These are phyloP conservation scores for Lactifluus hygrophoroides DNA, from an alignment of 768 basidiomycete species.

Conservation along the genomic window DNA sequence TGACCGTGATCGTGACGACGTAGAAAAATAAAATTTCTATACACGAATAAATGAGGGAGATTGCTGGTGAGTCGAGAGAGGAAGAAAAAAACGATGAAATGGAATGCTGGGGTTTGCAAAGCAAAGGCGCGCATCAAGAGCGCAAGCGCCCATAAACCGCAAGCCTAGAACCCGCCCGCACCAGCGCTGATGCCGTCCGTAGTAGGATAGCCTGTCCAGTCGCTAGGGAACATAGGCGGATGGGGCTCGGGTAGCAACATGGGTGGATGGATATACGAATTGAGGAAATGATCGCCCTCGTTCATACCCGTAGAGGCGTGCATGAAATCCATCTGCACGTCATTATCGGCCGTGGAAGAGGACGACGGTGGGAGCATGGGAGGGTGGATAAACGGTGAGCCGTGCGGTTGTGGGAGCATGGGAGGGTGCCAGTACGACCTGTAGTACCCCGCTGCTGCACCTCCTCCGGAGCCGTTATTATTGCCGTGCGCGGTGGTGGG, in stretches of 20 bases:
- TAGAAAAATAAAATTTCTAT: slow-evolving; percentile 8
- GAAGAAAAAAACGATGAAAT: slow-evolving; percentile 3
- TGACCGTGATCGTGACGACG: slow-evolving; percentile 9
- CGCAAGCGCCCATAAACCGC: slow-evolving; percentile 18
- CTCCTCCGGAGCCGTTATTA: neutral
- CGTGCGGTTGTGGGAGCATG: slow-evolving; percentile 46
- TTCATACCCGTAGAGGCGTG: slow-evolving; percentile 57
- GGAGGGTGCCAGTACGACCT: slow-evolving; percentile 72
- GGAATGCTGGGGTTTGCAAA: neutral
- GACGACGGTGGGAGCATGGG: slow-evolving; percentile 46
- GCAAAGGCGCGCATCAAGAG: neutral
- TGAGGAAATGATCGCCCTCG: slow-evolving; percentile 49
- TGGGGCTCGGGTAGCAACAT: slow-evolving; percentile 40
- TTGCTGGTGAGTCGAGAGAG: slow-evolving; percentile 12
- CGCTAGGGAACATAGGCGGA: slow-evolving; percentile 31
- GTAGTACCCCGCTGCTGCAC: slow-evolving; percentile 39
- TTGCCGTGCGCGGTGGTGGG: neutral
- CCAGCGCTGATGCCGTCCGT: slow-evolving; percentile 21
- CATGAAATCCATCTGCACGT: slow-evolving; percentile 65
- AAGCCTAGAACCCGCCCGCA: slow-evolving; percentile 28
- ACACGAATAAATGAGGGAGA: slow-evolving; percentile 17
- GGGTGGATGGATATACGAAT: slow-evolving; percentile 46
- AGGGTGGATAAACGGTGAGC: slow-evolving; percentile 55
- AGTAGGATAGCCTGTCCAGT: slow-evolving; percentile 24
- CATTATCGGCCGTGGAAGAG: slow-evolving; percentile 29